Conservation (phyloP, 495 filamentous ascomycete genomes). For the Talaromyces stipitatus region DNA sequence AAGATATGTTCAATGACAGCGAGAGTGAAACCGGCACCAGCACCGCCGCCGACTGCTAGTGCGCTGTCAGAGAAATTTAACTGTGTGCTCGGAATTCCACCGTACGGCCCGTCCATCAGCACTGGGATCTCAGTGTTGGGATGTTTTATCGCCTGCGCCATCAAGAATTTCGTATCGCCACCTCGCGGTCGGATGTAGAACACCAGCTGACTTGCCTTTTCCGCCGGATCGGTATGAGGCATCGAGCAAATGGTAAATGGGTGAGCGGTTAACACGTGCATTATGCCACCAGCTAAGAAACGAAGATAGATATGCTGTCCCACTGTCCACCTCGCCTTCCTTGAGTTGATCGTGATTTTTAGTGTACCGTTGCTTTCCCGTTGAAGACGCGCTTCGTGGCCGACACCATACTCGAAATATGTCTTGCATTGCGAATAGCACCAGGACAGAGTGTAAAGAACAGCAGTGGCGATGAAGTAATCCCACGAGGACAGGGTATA, state of each 20-base stretch:
- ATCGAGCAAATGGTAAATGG: slow-evolving; percentile 46
- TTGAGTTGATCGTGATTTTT: slow-evolving; percentile 36
- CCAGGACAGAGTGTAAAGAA: slow-evolving; percentile 39
- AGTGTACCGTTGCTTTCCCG: slow-evolving; percentile 34
- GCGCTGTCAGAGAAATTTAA: slow-evolving; percentile 24
- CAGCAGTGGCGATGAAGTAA: slow-evolving; percentile 51
- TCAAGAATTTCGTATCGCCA: slow-evolving; percentile 37
- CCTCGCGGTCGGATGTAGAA: slow-evolving; percentile 14
- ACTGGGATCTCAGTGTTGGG: slow-evolving; percentile 25
- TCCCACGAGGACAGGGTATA: slow-evolving; percentile 51
- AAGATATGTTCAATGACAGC: slow-evolving; percentile 32
- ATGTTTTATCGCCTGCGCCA: slow-evolving; percentile 18
- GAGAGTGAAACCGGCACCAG: slow-evolving; percentile 45
- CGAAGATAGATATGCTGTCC: slow-evolving; percentile 47
- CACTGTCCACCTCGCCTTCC: slow-evolving; percentile 32
- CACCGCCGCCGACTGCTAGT: slow-evolving; percentile 47
- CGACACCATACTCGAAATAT: slow-evolving; percentile 33
- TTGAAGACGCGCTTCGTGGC: slow-evolving; percentile 34
- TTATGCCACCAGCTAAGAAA: slow-evolving; percentile 28
- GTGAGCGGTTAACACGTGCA: slow-evolving; percentile 36
- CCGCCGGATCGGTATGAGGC: slow-evolving; percentile 14
- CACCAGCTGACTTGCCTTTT: slow-evolving; percentile 36
- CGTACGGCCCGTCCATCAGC: slow-evolving; percentile 44
- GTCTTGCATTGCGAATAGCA: slow-evolving; percentile 35
- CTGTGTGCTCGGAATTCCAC: slow-evolving; percentile 26